Conservation (phyloP, 2,329 filamentous ascomycete genomes). For the Metarhizium album region DNA sequence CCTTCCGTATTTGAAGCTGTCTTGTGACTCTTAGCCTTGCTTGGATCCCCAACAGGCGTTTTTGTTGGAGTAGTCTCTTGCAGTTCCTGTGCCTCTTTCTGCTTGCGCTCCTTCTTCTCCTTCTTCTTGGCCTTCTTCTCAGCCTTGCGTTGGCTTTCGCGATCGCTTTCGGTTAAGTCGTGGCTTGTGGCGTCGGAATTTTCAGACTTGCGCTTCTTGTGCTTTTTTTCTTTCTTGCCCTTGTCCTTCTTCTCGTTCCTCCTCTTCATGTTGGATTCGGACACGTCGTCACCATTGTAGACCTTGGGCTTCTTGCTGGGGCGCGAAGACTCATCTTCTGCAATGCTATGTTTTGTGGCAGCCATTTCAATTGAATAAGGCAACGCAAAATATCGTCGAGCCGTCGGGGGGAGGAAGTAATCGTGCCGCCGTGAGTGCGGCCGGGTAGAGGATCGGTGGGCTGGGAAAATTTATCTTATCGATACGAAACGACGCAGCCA, state of each 20-base stretch:
- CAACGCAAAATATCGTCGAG: too few relatives aligned
- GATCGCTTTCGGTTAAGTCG: constrained; percentile 12
- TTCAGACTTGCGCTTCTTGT: constrained; percentile 22
- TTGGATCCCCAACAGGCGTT: constrained; percentile 10
- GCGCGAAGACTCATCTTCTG: constrained; percentile 24
- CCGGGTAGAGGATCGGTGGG: too few relatives aligned
- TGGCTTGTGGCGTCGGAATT: constrained; percentile 6
- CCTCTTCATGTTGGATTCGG: constrained; percentile 27
- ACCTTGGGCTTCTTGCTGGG: constrained; percentile 31
- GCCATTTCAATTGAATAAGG: constrained; percentile 19
- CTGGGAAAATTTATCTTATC: constrained; percentile 20
- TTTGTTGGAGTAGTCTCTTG: constrained; percentile 13
- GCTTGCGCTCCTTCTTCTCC: constrained; percentile 23
- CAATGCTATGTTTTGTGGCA: constrained; percentile 28
- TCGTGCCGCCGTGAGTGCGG: too few relatives aligned
- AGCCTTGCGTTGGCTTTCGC: constrained; percentile 11
- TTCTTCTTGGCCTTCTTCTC: constrained; percentile 16
- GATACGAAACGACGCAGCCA: constrained; percentile 14
- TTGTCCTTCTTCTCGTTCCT: constrained; percentile 10
- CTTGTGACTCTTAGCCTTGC: constrained; percentile 23
- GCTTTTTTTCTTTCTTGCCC: constrained; percentile 22
- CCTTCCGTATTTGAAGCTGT: constrained; percentile 6
- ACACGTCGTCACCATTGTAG: constrained; percentile 15
- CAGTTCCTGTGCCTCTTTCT: constrained; percentile 20
- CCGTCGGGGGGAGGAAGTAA: too few relatives aligned